A percentile compares a stretch with the other conserved stretches of the same genome.
These are phyloP conservation scores for Halophytophthora batemanensis DNA, from an alignment of 352 stramenopile species.

Conservation along the genomic window DNA sequence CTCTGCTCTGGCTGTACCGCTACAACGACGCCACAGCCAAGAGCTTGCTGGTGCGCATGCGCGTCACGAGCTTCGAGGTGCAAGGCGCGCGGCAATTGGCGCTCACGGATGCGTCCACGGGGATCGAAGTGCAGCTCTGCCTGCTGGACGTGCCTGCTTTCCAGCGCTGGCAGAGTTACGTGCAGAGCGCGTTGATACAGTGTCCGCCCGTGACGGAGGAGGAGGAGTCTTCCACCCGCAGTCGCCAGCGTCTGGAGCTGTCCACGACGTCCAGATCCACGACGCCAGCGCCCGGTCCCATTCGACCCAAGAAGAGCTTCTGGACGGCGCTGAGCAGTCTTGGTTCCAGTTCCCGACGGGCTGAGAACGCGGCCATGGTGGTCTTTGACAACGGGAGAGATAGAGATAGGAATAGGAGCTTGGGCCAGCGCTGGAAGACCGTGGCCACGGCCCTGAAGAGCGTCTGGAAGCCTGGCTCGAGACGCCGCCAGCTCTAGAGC, in stretches of 20 bases:
- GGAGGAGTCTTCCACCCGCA: conserved; percentile 2
- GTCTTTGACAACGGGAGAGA: not conserved
- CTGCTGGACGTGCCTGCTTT: conserved; percentile 18
- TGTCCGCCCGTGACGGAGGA: conserved; percentile 10
- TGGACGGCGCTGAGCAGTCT: conserved; percentile 17
- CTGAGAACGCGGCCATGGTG: conserved; percentile 4
- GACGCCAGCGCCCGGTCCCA: conserved; percentile 3
- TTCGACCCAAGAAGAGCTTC: conserved; percentile 19
- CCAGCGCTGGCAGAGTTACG: conserved; percentile 23
- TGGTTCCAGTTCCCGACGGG: conserved; percentile 1
- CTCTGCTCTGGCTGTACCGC: conserved; percentile 36
- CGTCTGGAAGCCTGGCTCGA: conserved; percentile 10
- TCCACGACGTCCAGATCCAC: conserved; percentile 8
- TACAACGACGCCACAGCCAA: conserved; percentile 38
- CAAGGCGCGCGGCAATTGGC: conserved; percentile 20
- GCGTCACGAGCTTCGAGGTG: conserved; percentile 17
- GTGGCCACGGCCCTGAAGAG: conserved; percentile 11
- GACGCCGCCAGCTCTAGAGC: conserved; percentile 11
- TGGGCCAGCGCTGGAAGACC: conserved; percentile 18
- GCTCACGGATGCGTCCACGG: conserved; percentile 13
- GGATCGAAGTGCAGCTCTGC: conserved; percentile 19
- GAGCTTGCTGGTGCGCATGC: conserved; percentile 27
- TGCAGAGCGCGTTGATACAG: conserved; percentile 13
- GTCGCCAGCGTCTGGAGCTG: too few relatives aligned
- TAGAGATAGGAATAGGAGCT: conserved; percentile 9